Percentiles rank a stretch among this genome's conserved stretches.
These are phyloP conservation scores for Candida chilensis DNA, from an alignment of 805 yeast species.

Conservation along the genomic window DNA sequence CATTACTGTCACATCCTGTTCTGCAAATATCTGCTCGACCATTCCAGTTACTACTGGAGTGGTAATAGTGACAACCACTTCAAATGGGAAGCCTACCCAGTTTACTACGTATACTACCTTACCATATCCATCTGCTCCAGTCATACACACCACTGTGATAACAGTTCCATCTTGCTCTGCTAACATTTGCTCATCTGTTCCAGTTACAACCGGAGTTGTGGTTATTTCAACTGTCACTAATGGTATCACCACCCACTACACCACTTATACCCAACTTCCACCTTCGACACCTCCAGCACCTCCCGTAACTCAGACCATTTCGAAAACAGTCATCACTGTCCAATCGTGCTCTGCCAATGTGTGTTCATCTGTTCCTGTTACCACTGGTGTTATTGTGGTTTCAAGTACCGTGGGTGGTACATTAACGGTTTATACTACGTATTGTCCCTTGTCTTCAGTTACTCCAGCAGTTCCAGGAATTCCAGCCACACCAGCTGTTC, in stretches of 20 bases:
- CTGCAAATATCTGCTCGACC: conserved; percentile 6
- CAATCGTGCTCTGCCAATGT: conserved; percentile 22
- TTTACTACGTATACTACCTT: conserved; percentile 16
- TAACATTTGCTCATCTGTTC: too few species aligned
- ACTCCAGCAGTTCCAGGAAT: too few species aligned
- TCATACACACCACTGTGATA: too few species aligned
- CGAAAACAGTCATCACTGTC: conserved; percentile 19
- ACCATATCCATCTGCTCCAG: too few species aligned
- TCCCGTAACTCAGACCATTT: too few species aligned
- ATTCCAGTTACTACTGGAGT: conserved; percentile 9
- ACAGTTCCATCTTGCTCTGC: too few species aligned
- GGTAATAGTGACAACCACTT: conserved; percentile 10
- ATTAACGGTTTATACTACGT: conserved; percentile 15
- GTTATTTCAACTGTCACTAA: too few species aligned
- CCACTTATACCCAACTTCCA: too few species aligned
- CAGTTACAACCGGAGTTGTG: too few species aligned
- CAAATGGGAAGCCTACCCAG: conserved; percentile 10
- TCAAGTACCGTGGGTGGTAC: conserved; percentile 7
- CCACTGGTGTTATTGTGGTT: conserved; percentile 2
- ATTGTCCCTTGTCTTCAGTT: conserved; percentile 11
- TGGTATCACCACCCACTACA: too few species aligned
- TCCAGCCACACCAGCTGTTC: too few species aligned
- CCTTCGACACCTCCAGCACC: too few species aligned
- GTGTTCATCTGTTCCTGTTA: conserved; percentile 8
- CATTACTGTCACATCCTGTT: conserved; percentile 12